These are phyloP conservation scores for Hypoxylon cercidicola DNA, from an alignment of 495 filamentous ascomycete genomes.

Conservation along the genomic window DNA sequence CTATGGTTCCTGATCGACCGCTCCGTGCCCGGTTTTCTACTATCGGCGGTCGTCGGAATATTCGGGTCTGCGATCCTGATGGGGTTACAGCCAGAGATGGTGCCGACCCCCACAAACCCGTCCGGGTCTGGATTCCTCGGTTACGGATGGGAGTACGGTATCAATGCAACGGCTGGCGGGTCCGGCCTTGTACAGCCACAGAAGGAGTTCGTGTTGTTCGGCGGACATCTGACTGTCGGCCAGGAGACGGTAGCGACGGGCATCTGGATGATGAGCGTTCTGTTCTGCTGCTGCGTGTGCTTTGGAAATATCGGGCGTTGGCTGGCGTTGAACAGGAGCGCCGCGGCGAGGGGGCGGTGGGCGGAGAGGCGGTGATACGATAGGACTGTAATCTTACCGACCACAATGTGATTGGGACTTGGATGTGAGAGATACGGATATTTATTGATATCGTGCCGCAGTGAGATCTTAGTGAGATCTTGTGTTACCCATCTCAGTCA, in stretches of 20 bases:
- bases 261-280: slow-evolving; percentile 89
- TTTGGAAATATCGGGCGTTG: slow-evolving; percentile 95
- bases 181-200: slow-evolving; percentile 8
- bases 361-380: slow-evolving; percentile 32
- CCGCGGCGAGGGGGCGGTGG: slow-evolving; percentile 50
- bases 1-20: slow-evolving; percentile 97
- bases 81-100: slow-evolving; percentile 76
- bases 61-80: slow-evolving; percentile 78
- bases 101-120: slow-evolving; percentile 67
- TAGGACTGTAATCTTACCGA: too few relatives aligned
- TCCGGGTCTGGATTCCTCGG: slow-evolving; percentile 9
- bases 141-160: slow-evolving; percentile 38
- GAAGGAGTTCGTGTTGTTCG: slow-evolving; percentile 48
- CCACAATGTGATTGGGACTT: not conserved
- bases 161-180: slow-evolving; percentile 23
- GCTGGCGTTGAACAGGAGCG: slow-evolving; percentile 65
- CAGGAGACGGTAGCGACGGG: slow-evolving; percentile 81
- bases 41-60: slow-evolving; percentile 77
- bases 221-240: slow-evolving; percentile 61
- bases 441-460: not conserved
- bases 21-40: slow-evolving; percentile 81
- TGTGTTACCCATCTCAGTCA: not conserved
- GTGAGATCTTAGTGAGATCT: not conserved
- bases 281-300: slow-evolving; percentile 94
- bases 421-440: not conserved